Percentiles rank a stretch among this genome's conserved stretches.
These are phyloP conservation scores for Casuarina cunninghamiana DNA, from an alignment of 306 rosid species.

Conservation along the genomic window DNA sequence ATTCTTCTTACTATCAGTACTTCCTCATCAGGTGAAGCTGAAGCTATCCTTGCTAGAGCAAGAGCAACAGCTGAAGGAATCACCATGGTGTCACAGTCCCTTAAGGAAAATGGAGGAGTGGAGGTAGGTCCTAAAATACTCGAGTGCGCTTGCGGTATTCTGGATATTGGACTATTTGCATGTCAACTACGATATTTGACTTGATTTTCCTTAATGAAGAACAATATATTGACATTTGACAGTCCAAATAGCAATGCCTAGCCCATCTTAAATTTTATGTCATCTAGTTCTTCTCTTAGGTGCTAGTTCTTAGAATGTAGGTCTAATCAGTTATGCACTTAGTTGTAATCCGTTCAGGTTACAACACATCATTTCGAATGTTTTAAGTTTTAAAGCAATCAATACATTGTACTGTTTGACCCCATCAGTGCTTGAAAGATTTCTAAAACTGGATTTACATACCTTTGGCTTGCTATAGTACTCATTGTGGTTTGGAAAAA, in stretches of 20 bases:
- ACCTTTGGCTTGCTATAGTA: background rate
- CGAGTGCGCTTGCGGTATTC: slow-evolving; percentile 6
- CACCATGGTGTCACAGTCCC: slow-evolving; percentile 61
- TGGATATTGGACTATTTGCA: background rate
- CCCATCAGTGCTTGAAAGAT: background rate
- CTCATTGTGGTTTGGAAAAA: background rate
- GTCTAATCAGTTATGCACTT: background rate
- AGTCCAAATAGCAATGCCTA: background rate
- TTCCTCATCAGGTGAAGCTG: slow-evolving; percentile 82
- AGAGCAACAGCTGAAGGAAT: slow-evolving; percentile 90
- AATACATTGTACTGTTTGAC: background rate
- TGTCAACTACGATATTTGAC: background rate
- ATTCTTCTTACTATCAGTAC: slow-evolving; percentile 14
- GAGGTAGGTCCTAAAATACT: slow-evolving; percentile 60
- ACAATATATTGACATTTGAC: background rate
- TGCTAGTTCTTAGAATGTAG: slow-evolving; percentile 1
- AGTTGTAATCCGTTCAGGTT: background rate
- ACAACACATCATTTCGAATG: background rate
- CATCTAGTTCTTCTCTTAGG: background rate
- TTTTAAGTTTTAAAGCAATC: background rate
- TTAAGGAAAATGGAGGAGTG: slow-evolving; percentile 74
- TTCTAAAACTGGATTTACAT: background rate
- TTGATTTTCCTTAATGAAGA: background rate
- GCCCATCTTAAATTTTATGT: background rate
- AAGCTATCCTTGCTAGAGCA: slow-evolving; percentile 90